A percentile compares a stretch with the other conserved stretches of the same genome.
These are phyloP conservation scores for Xerocomus amazonicus DNA, from an alignment of 1,284 basidiomycete genomes.

Conservation along the genomic window DNA sequence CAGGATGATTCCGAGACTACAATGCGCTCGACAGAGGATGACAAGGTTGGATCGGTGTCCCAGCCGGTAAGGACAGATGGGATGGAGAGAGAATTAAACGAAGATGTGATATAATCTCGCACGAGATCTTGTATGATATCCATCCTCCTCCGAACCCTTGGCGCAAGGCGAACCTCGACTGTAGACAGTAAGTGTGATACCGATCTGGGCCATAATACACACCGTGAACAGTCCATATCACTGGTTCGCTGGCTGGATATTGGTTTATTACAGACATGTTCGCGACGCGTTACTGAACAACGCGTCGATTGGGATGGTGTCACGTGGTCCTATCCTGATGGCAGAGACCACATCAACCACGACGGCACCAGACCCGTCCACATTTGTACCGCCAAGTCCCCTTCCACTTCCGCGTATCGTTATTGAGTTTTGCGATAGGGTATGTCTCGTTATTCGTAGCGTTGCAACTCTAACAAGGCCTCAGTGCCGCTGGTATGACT, in stretches of 20 bases:
- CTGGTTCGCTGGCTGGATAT: slow-evolving; percentile 5
- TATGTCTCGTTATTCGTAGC: slow-evolving; percentile 36
- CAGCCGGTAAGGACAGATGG: slow-evolving; percentile 71
- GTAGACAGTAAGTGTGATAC: slow-evolving; percentile 1
- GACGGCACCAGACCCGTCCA: slow-evolving; percentile 41
- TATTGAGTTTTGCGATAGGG: slow-evolving; percentile 87
- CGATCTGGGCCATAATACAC: slow-evolving; percentile 15
- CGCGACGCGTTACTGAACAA: slow-evolving; percentile 37
- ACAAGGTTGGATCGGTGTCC: slow-evolving; percentile 69
- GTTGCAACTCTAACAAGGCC: slow-evolving; percentile 2
- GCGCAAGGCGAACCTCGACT: slow-evolving; percentile 83
- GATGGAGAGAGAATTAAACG: slow-evolving; percentile 58
- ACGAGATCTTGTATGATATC: slow-evolving; percentile 69
- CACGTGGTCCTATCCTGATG: slow-evolving; percentile 16
- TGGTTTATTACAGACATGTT: slow-evolving; percentile 3
- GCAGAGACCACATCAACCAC: slow-evolving; percentile 5
- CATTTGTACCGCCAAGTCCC: slow-evolving; percentile 56
- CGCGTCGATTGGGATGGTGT: slow-evolving; percentile 36
- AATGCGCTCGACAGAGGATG: slow-evolving; percentile 74
- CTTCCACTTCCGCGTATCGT: slow-evolving; percentile 47
- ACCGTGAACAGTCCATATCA: slow-evolving; percentile 61
- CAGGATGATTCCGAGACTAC: slow-evolving; percentile 68
- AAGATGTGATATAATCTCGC: slow-evolving; percentile 54
- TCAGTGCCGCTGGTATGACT: slow-evolving; percentile 69
- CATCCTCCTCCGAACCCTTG: slow-evolving; percentile 63